These are phyloP conservation scores for Gigaspora rosea DNA, from an alignment of 192 early-diverging fungal species.

Conservation along the genomic window DNA sequence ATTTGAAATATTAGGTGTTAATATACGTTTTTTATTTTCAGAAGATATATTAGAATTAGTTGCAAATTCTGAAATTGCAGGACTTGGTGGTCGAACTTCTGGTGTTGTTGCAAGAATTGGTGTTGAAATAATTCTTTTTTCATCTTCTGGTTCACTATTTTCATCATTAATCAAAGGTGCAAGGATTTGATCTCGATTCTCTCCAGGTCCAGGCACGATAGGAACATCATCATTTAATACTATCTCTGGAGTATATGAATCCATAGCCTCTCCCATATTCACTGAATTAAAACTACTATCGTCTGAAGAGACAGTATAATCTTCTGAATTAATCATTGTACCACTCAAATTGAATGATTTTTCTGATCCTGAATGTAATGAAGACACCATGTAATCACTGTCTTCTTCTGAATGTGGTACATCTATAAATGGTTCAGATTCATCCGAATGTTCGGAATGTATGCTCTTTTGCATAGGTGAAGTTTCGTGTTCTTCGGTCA, in stretches of 20 bases:
- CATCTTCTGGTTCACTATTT: not conserved
- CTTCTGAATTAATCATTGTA: not conserved
- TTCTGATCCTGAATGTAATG: constrained; percentile 4
- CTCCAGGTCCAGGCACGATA: not conserved
- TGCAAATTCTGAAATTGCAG: not conserved
- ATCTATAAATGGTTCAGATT: not conserved
- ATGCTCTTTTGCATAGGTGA: too few relatives aligned
- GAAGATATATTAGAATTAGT: not conserved
- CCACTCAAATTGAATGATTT: not conserved
- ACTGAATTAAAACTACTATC: constrained; percentile 15
- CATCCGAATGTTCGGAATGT: not conserved
- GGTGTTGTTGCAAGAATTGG: not conserved
- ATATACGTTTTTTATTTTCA: not conserved
- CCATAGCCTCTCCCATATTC: not conserved
- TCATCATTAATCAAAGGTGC: not conserved
- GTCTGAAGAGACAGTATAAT: not conserved
- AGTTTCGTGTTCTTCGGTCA: too few relatives aligned
- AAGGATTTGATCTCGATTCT: not conserved
- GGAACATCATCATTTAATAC: not conserved
- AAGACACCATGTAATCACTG: constrained; percentile 18
- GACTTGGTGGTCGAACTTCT: not conserved
- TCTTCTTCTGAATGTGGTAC: constrained; percentile 17
- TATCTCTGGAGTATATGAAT: not conserved
- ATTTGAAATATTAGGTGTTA: not conserved
- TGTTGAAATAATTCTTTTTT: not conserved